Conservation (phyloP, 2,329 filamentous ascomycete species). For the Trichoderma sp. region DNA sequence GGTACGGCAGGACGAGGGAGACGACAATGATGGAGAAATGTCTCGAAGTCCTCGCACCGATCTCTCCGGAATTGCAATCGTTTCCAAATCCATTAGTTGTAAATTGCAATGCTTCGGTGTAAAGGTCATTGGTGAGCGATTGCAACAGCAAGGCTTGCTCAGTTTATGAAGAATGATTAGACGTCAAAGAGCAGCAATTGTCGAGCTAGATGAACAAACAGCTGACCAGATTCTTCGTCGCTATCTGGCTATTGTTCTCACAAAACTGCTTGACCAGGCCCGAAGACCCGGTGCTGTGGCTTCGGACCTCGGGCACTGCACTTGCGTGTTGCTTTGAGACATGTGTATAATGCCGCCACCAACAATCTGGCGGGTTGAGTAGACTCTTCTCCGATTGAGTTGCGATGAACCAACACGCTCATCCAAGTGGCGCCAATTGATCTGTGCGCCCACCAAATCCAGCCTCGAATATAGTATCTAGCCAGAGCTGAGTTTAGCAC, state of each 20-base stretch:
- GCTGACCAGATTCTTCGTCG: background rate
- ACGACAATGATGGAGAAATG: constrained; percentile 8
- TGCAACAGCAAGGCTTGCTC: background rate
- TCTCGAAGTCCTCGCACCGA: background rate
- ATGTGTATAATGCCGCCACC: background rate
- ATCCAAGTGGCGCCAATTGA: constrained; percentile 2
- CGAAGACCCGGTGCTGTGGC: background rate
- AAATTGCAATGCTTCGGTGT: background rate
- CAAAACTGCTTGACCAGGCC: background rate
- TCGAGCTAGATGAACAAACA: background rate
- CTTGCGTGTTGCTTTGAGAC: background rate
- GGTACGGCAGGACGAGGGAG: background rate
- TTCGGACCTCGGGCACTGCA: background rate
- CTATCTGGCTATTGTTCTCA: constrained; percentile 3
- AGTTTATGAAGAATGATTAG: background rate
- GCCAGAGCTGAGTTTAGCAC: background rate
- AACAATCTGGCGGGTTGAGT: background rate
- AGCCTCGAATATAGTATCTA: background rate
- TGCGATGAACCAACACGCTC: constrained; percentile 16
- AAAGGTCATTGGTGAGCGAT: background rate
- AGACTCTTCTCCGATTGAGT: background rate
- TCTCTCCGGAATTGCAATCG: background rate
- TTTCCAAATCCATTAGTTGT: background rate
- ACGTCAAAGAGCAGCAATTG: background rate
- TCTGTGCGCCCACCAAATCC: constrained; percentile 22